Base-by-base conservation (phyloP, 202 grass and related monocot species). In the Carex arenaria region DNA sequence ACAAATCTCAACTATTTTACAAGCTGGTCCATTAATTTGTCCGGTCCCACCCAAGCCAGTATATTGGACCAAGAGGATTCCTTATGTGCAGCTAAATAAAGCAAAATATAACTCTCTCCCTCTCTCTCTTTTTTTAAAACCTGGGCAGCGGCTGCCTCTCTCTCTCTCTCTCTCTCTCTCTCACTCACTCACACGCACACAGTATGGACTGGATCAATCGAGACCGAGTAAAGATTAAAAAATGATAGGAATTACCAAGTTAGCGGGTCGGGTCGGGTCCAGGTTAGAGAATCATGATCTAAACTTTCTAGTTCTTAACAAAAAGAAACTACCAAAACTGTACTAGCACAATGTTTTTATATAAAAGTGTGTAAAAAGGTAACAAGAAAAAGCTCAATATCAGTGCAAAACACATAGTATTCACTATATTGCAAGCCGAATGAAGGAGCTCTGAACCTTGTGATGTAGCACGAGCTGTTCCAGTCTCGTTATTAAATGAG, bases 381-480 rank as follows among this genome's bases (percentile, higher is more conserved):
- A 38, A 38, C 7, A 57, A 55, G 7, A 20, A 20, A 52, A 52
- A 9, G 6, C 3, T 53, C 22, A 12, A 53, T 26, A 53, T 74
- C 47, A 74, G 22, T 74, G 22, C 65, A 38, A 47, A 71, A n/a
- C 72, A 56, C 28, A 76, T 34, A 56, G 49, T 15, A 34, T 57
- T n/a, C 14, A 57, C 26, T 77, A 57, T 57, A 36, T 77, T 57
- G 51, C 28, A 54, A 77, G 14, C 14, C 7, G 30, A 77, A 77
- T 32, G 12, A 69, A 64, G 11, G 20, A 57, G 56, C 31, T 64
- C 69, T 56, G 34, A 84, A 98, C 95, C 87, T 90, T 98, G 93
- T 86, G 89, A 95, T 81, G 84, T 84, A 77, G 85, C 93, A 80
- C 72, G 83, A 82, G 95, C 92, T 63, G 90, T 95, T 64, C 87